These are phyloP conservation scores for Kwoniella sp. DNA, from an alignment of 768 basidiomycete species.

Conservation along the genomic window DNA sequence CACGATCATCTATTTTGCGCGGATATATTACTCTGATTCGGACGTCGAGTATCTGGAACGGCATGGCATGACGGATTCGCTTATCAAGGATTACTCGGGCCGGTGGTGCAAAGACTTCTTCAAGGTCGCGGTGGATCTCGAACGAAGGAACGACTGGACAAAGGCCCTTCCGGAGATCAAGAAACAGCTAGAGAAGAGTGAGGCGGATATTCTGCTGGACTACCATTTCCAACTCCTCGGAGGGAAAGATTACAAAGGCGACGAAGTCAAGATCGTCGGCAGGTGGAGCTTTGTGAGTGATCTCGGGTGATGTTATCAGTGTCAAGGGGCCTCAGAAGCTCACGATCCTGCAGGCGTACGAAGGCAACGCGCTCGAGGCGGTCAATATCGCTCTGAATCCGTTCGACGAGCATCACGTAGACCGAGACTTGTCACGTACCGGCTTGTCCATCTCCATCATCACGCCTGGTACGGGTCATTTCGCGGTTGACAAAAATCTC, in stretches of 20 bases:
- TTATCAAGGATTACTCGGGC: slow-evolving; percentile 69
- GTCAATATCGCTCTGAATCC: slow-evolving; percentile 89
- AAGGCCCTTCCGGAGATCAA: slow-evolving; percentile 80
- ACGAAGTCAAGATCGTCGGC: slow-evolving; percentile 45
- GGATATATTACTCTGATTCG: slow-evolving; percentile 58
- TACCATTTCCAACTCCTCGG: slow-evolving; percentile 63
- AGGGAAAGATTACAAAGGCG: slow-evolving; percentile 18
- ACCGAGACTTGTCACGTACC: slow-evolving; percentile 85
- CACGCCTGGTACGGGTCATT: slow-evolving; percentile 91
- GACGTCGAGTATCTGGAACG: slow-evolving; percentile 39
- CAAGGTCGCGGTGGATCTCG: slow-evolving; percentile 90
- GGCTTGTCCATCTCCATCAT: slow-evolving; percentile 77
- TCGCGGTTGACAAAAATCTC: slow-evolving; percentile 82
- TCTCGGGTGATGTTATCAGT: too few relatives aligned
- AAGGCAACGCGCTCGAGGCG: slow-evolving; percentile 91
- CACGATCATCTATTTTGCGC: slow-evolving; percentile 87
- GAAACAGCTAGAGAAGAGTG: slow-evolving; percentile 68
- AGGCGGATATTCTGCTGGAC: slow-evolving; percentile 81
- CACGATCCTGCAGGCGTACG: too few relatives aligned
- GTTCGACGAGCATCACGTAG: slow-evolving; percentile 89
- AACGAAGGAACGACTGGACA: slow-evolving; percentile 82
- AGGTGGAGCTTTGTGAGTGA: slow-evolving; percentile 48
- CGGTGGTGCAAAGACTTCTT: slow-evolving; percentile 91
- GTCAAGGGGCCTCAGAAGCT: too few relatives aligned
- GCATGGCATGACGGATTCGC: slow-evolving; percentile 36